These are phyloP conservation scores for Melaleuca alternifolia DNA, from an alignment of 345 rosid species.

Conservation along the genomic window DNA sequence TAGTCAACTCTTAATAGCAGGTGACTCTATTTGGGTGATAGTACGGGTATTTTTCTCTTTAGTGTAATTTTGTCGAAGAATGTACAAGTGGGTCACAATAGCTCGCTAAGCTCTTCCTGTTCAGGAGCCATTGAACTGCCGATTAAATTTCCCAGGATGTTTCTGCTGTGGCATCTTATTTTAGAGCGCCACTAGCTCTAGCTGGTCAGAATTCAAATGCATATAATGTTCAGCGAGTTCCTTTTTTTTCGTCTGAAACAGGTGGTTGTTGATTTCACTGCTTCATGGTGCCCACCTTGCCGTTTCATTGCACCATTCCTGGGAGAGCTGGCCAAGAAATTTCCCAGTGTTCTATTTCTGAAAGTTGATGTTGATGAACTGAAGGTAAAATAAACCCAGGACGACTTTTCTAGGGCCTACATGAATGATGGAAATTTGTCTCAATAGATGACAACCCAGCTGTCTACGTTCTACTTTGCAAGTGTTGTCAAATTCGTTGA, in stretches of 20 bases:
- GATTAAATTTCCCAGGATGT: not conserved
- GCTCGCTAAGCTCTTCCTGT: not conserved
- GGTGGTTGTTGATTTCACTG: slow-evolving; percentile 81
- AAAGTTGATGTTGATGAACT: slow-evolving; percentile 75
- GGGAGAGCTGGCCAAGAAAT: slow-evolving; percentile 60
- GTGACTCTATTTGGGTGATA: not conserved
- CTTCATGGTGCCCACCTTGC: slow-evolving; percentile 82
- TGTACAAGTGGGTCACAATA: not conserved
- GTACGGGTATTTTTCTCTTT: not conserved
- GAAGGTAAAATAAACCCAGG: slow-evolving; percentile 25
- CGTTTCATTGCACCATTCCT: slow-evolving; percentile 61
- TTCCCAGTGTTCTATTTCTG: slow-evolving; percentile 40
- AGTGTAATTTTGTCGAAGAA: not conserved
- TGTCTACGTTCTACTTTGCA: not conserved
- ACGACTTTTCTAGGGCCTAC: not conserved
- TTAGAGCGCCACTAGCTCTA: not conserved
- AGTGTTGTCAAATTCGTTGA: not conserved
- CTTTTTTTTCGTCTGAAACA: not conserved
- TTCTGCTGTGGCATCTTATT: not conserved
- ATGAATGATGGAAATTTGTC: not conserved
- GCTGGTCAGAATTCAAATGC: not conserved
- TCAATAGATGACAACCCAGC: not conserved
- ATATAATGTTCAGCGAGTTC: not conserved
- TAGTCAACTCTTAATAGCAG: not conserved
- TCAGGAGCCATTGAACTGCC: not conserved